A percentile compares a stretch with the other conserved stretches of the same genome.
These are phyloP conservation scores for Alternaria burnsii DNA, from an alignment of 2,329 filamentous ascomycete genomes.

Conservation along the genomic window DNA sequence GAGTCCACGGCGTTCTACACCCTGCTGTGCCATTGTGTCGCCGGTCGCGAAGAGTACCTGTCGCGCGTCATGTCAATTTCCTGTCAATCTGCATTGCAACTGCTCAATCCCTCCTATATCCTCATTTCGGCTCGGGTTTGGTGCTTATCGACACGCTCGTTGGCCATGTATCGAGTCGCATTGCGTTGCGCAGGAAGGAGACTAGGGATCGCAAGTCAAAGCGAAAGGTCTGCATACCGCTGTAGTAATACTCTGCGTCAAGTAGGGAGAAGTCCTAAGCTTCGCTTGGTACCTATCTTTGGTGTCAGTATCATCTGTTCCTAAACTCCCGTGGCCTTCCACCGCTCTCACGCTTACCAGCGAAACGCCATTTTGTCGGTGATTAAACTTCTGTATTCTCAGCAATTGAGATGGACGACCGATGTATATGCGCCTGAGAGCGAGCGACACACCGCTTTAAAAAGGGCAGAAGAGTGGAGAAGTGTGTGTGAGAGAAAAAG, in stretches of 20 bases:
- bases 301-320: slow-evolving; percentile 4
- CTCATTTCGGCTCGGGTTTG: neutral
- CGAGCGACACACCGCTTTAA: slow-evolving; percentile 3
- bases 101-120: neutral
- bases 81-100: neutral
- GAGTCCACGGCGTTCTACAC: slow-evolving; percentile 81
- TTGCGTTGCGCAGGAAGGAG: neutral
- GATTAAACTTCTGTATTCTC: neutral
- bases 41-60: slow-evolving; percentile 89
- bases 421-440: neutral
- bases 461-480: slow-evolving; percentile 11
- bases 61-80: slow-evolving; percentile 5
- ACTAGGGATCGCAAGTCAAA: neutral
- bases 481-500: slow-evolving; percentile 9
- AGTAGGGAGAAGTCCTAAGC: slow-evolving; percentile 80
- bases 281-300: slow-evolving; percentile 81
- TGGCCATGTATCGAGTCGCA: neutral
- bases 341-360: slow-evolving; percentile 8
- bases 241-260: slow-evolving; percentile 91
- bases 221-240: slow-evolving; percentile 58
- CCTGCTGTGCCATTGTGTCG: slow-evolving; percentile 89
- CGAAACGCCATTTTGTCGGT: slow-evolving; percentile 21
- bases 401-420: neutral
- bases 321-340: neutral
- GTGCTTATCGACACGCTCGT: neutral